Evolutionary conservation across 2,329 filamentous ascomycete species (phyloP).

Genomic region (Microdochium paspali): DNA sequence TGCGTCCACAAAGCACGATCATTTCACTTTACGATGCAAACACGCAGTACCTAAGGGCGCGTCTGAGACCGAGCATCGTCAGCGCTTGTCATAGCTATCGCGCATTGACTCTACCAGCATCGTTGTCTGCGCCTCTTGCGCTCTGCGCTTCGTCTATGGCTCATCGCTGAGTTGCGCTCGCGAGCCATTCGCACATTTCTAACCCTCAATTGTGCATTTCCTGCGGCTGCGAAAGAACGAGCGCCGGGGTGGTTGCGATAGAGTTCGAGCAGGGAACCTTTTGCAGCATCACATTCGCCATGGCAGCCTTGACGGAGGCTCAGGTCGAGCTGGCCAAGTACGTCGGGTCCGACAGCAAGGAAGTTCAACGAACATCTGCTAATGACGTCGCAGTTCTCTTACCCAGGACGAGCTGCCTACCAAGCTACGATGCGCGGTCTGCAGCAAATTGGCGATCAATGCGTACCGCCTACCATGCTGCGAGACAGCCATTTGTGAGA

Average conservation of each 20-base stretch:
- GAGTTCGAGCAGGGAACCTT: too few species aligned
- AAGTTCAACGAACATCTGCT: conserved; percentile 2
- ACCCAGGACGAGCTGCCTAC: conserved; percentile 82
- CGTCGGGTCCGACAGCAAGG: conserved; percentile 4
- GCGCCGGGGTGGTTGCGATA: too few species aligned
- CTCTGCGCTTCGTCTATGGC: not conserved
- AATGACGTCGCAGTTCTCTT: conserved; percentile 50
- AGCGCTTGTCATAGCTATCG: not conserved
- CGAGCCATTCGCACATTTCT: not conserved
- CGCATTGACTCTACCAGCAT: not conserved
- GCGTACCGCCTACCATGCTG: conserved; percentile 90
- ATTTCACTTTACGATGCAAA: too few species aligned
- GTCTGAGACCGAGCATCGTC: not conserved
- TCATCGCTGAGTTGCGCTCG: not conserved
- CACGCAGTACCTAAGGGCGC: not conserved
- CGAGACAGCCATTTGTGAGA: conserved; percentile 87
- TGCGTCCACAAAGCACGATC: not conserved
- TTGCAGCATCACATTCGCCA: conserved; percentile 5
- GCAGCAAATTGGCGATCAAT: conserved; percentile 83
- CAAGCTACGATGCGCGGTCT: conserved; percentile 90
- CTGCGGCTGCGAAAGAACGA: too few species aligned
- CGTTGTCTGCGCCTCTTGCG: not conserved
- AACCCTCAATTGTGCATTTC: too few species aligned
- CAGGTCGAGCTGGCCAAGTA: conserved; percentile 52
- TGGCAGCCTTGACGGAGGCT: conserved; percentile 32